Evolutionary conservation across 2,329 filamentous ascomycete species (phyloP).

Genomic region (Arthrobotrys entomopaga): DNA sequence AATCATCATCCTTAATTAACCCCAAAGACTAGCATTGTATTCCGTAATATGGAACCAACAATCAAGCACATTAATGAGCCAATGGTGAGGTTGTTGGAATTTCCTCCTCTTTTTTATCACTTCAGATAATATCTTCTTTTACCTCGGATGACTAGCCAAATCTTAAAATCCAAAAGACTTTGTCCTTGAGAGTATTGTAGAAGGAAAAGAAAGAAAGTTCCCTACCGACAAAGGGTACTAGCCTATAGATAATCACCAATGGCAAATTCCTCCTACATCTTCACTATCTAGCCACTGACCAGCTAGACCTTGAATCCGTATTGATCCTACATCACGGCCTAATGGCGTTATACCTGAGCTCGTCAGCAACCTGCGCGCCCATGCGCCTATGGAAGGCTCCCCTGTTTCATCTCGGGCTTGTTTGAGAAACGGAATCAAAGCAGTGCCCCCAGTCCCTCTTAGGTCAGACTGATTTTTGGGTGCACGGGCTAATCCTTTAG

Average conservation of each 20-base stretch:
- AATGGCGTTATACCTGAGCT: conserved; percentile 61
- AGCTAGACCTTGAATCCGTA: conserved; percentile 52
- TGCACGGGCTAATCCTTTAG: conserved; percentile 56
- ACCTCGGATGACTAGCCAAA: no score
- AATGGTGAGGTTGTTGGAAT: no score
- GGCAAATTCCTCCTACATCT: conserved; percentile 58
- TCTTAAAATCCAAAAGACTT: no score
- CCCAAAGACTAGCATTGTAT: not conserved
- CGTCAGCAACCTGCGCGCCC: conserved; percentile 70
- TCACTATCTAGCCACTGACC: conserved; percentile 54
- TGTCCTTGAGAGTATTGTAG: no score
- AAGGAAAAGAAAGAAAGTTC: no score
- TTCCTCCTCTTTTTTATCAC: no score
- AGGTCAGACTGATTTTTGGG: conserved; percentile 64
- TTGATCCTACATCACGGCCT: conserved; percentile 31
- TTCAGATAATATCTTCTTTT: no score
- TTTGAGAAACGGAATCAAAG: conserved; percentile 93
- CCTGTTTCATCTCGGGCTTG: conserved; percentile 96
- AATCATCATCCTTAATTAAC: not conserved
- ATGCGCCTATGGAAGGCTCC: conserved; percentile 81
- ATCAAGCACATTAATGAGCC: no score
- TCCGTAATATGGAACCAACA: no score
- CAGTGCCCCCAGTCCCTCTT: conserved; percentile 90
- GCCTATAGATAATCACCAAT: conserved; percentile 51
- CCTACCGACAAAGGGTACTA: not conserved